These are phyloP conservation scores for Termitomyces titanicus DNA, from an alignment of 768 basidiomycete genomes.

Conservation along the genomic window DNA sequence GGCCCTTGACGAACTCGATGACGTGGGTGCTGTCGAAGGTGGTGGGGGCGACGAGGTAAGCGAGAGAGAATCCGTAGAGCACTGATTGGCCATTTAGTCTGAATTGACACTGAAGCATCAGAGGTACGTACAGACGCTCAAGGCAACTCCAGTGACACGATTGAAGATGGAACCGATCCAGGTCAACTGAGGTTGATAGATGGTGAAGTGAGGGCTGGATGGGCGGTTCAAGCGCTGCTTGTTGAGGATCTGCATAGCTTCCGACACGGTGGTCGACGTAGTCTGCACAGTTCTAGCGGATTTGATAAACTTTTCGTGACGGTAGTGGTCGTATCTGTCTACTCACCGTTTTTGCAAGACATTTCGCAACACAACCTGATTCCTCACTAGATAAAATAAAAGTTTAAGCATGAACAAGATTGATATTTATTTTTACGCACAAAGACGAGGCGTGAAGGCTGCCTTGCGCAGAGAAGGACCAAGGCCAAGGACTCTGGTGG, in stretches of 20 bases:
- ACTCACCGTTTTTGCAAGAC: slow-evolving; percentile 40
- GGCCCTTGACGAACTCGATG: slow-evolving; percentile 61
- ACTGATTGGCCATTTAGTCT: slow-evolving; percentile 37
- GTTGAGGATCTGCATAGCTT: slow-evolving; percentile 69
- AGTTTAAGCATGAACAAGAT: neutral
- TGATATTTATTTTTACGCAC: slow-evolving; percentile 20
- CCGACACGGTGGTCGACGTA: slow-evolving; percentile 58
- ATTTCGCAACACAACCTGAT: slow-evolving; percentile 36
- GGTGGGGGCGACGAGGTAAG: slow-evolving; percentile 79
- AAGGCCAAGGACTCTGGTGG: slow-evolving; percentile 55
- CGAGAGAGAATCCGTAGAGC: slow-evolving; percentile 84
- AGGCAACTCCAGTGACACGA: slow-evolving; percentile 77
- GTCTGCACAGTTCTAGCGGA: slow-evolving; percentile 52
- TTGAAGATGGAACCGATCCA: slow-evolving; percentile 86
- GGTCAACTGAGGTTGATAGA: slow-evolving; percentile 94
- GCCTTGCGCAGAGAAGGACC: slow-evolving; percentile 52
- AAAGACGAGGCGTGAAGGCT: slow-evolving; percentile 35
- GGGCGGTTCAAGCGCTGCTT: slow-evolving; percentile 86
- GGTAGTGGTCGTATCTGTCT: too few species aligned
- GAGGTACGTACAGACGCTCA: slow-evolving; percentile 66
- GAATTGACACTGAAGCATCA: neutral
- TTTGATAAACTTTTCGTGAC: too few species aligned
- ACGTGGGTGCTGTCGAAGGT: slow-evolving; percentile 79
- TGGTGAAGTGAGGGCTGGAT: slow-evolving; percentile 91
- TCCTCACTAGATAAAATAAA: slow-evolving; percentile 30